A percentile compares a stretch with the other conserved stretches of the same genome.
Evolutionary conservation across 2,329 filamentous ascomycete species (phyloP).

Genomic region (Taxawa tesnikishii): DNA sequence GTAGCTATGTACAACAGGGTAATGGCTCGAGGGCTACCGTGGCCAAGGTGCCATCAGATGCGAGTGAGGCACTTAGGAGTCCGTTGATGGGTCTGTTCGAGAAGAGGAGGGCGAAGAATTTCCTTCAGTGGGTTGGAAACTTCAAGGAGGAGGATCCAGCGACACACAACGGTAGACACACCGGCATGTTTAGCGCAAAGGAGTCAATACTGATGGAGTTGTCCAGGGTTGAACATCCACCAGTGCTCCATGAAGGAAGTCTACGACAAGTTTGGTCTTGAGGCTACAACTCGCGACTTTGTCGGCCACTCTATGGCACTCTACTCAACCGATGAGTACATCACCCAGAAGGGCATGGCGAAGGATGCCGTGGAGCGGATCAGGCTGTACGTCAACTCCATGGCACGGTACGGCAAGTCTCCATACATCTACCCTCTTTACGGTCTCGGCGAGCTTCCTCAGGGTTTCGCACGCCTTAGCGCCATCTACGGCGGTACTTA

Average conservation of each 20-base stretch:
- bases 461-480: conserved; percentile 92
- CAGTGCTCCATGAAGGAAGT: conserved; percentile 92
- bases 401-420: conserved; percentile 94
- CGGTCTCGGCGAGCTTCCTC: conserved; percentile 89
- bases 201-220: conserved; percentile 8
- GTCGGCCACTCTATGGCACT: conserved; percentile 98
- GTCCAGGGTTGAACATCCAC: conserved; percentile 60
- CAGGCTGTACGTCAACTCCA: conserved; percentile 91
- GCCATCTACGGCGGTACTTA: conserved; percentile 98
- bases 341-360: conserved; percentile 58
- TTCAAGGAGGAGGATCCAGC: conserved; percentile 72
- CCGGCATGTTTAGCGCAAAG: background rate
- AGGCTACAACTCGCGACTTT: conserved; percentile 82
- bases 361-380: conserved; percentile 85
- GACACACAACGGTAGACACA: conserved; percentile 68
- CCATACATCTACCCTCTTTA: conserved; percentile 99
- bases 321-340: conserved; percentile 81
- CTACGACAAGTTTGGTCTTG: conserved; percentile 94
- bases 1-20: conserved; percentile 92
- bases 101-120: conserved; percentile 93
- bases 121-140: conserved; percentile 86
- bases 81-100: conserved; percentile 96
- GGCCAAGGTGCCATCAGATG: conserved; percentile 93
- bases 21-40: conserved; percentile 73
- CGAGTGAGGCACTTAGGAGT: conserved; percentile 77